Evolutionary conservation across 257 asterid species (phyloP), one percentile per base, ranked within the genome.

Genomic region (Catharanthus roseus): DNA sequence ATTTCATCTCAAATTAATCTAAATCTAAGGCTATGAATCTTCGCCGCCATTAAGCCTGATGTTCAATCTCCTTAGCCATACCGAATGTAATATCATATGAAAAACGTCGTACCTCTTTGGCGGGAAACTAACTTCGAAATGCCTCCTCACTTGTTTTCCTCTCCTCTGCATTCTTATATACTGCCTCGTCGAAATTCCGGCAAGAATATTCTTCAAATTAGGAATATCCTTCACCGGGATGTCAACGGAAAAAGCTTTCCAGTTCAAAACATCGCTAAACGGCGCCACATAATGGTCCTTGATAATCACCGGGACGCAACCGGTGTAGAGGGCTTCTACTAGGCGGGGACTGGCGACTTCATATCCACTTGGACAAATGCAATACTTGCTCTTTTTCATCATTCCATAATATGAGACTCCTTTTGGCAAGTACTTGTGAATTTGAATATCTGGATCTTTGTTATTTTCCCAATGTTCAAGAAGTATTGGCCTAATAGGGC

Each of bases 301-400:
- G 26, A 92, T 92, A 36, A 89, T 49, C 0, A 92, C 96, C 3
- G 96, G 96, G 0, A 92, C 96, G 69, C 96, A 89, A 1, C 97
- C 97, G 72, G 77, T 41, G 61, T 92, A 89, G 0, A 92, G 85
- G 7, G 93, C 97, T 81, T 92, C 96, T 18, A 92, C 96, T 85
- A 89, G 84, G 57, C 96, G 82, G 11, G 97, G 97, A 76, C 96
- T 92, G 0, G 96, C 97, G 10, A 92, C 97, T 82, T 92, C 97
- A 65, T 86, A 92, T 2, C 96, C 96, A 74, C 97, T 92, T 0
- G 97, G 95, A 79, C 97, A 92, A 10, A 92, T 75, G 84, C 96
- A 92, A 72, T 84, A 92, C 36, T 81, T 80, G 82, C 96, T 86
- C 61, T 78, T 77, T 69, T 86, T 74, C 88, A 92, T 80, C 96